Evolutionary conservation across 2,329 filamentous ascomycete species (phyloP), one percentile per base, ranked within the genome.

Genomic region (Fusarium sp.): DNA sequence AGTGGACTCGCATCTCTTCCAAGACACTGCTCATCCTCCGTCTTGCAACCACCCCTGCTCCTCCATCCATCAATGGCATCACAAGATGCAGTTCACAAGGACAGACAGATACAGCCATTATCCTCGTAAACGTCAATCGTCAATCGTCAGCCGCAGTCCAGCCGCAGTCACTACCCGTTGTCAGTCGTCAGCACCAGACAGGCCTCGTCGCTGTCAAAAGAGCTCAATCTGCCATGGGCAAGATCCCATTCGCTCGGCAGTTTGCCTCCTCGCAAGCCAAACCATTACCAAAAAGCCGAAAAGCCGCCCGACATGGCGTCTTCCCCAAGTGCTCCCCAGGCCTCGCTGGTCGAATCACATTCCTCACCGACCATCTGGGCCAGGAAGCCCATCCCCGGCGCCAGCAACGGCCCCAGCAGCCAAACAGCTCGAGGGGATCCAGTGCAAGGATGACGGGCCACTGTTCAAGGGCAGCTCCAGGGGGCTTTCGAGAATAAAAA

Each of bases 301-400:
- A 59, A 75, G 67, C 56, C 71, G 64, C 62, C 62, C n/a, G 57
- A 57, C 68, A 42, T 70, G 60, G 67, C 62, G 66, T 62, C 60
- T 67, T 64, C 55, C 56, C 65, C 66, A 64, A 64, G 53, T 53
- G 56, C 63, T 70, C 67, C 67, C 62, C 70, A 46, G 71, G 56
- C 65, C 29, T 72, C 44, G 24, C 59, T 66, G 56, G 72, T 74
- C 76, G 76, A 78, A 78, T 78, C 76, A 78, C 71, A 78, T 77
- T 76, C 68, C 76, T 78, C 76, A 69, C 76, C 76, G 69, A 70
- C 75, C 73, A 74, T 75, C 66, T 78, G 76, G 76, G 73, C 73
- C 76, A 75, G 70, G 71, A 70, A 75, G 76, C 74, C 66, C 64
- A 70, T 75, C 75, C 75, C 69, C 71, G 68, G 76, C 76, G 76